Evolutionary conservation across 2,329 filamentous ascomycete genomes (phyloP), one percentile per base, ranked within the genome.

Genomic region (Dactylellina drechsleri): DNA sequence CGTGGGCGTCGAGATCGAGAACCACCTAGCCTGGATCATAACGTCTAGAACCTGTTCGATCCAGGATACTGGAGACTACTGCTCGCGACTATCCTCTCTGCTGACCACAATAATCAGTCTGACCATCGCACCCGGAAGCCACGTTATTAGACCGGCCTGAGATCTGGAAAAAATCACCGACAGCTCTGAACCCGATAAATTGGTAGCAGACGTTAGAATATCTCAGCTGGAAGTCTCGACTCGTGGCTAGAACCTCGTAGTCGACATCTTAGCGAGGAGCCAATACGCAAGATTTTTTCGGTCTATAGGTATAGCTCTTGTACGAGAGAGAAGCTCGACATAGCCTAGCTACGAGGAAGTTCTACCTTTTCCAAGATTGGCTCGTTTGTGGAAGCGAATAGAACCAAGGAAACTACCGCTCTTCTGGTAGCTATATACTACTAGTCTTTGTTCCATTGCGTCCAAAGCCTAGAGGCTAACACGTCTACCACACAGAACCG

Each of bases 221-320:
- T 36, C n/a, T 59, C 43, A 52, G 20, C n/a, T 47, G 28, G 31
- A 57, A 40, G 15, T 59, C 20, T 40, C 47, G 50, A 67, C 57
- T 20, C 23, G 49, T 67, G 70, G 68, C 61, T 58, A 64, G 70
- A 66, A 67, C 28, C 50, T 67, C 41, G 61, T 65, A 53, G 53
- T 47, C 65, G 50, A 54, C 59, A 58, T 23, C 47, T 28, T 12
- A 31, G 31, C 54, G 41, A 72, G 20, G 36, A 66, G 56, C 68
- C 62, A 60, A 52, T 16, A 52, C 36, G 59, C 53, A 54, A 36
- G 16, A 47, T 71, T 65, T 72, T 41, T 58, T 18, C 23, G 23
- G 23, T 53, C 15, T 13, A 13, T 18, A 41, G n/a, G 1, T 41
- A 31, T 40, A 57, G 53, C 53, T 40, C 31, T 43, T 40, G 40